Conservation (phyloP, 345 rosid species). For the Moringa oleifera region DNA sequence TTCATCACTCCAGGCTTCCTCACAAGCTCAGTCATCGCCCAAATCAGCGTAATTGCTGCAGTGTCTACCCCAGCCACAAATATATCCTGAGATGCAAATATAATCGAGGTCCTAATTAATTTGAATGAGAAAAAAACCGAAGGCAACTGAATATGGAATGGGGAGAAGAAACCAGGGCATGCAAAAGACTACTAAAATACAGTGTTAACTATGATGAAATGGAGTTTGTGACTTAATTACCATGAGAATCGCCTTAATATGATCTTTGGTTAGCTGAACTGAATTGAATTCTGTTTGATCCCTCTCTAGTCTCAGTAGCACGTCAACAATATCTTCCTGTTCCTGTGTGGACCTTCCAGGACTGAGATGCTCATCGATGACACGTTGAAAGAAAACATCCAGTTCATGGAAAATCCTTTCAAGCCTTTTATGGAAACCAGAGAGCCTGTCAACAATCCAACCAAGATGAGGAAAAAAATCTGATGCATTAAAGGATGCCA, state of each 20-base stretch:
- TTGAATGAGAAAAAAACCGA: neutral
- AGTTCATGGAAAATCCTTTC: slow-evolving; percentile 28
- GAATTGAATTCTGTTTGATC: slow-evolving; percentile 20
- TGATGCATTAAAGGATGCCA: slow-evolving; percentile 22
- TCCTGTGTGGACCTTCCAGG: slow-evolving; percentile 8
- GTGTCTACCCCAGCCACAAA: slow-evolving; percentile 28
- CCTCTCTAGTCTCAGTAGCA: slow-evolving; percentile 28
- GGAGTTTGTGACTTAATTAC: slow-evolving; percentile 18
- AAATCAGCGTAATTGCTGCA: slow-evolving; percentile 8
- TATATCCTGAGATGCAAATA: slow-evolving; percentile 19
- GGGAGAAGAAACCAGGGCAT: neutral
- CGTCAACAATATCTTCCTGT: slow-evolving; percentile 41
- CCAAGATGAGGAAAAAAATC: slow-evolving; percentile 37
- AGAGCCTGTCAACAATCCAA: slow-evolving; percentile 30
- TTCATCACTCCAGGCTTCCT: slow-evolving; percentile 27
- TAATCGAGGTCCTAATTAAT: neutral
- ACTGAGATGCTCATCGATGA: slow-evolving; percentile 34
- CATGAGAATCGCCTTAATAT: slow-evolving; percentile 46
- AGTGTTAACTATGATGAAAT: too few species aligned
- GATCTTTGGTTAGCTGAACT: slow-evolving; percentile 27
- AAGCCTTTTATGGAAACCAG: slow-evolving; percentile 22
- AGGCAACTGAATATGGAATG: neutral
- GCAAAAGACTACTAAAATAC: too few species aligned
- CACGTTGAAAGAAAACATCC: slow-evolving; percentile 32
- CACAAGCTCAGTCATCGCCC: slow-evolving; percentile 32